These are phyloP conservation scores for Spirogloea muscicola DNA, from an alignment of 139 green algal species.

Conservation along the genomic window DNA sequence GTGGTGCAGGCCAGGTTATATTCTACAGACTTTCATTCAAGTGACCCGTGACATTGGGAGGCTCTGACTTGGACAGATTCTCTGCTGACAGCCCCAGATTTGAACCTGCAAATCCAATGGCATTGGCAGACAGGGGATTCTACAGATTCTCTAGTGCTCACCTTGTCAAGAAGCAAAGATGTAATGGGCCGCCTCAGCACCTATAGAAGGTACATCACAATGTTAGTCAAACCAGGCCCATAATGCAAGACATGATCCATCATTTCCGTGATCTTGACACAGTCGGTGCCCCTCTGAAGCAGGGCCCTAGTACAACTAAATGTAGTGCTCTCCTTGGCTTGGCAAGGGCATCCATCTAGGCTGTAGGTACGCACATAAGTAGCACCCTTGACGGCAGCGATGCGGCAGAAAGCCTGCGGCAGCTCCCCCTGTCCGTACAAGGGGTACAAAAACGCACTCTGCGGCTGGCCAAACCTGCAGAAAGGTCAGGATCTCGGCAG, in stretches of 20 bases:
- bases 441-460: conserved; percentile 18
- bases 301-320: too few relatives aligned
- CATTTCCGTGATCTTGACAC: too few relatives aligned
- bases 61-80: too few relatives aligned
- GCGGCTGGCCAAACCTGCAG: conserved; percentile 23
- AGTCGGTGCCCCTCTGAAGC: too few relatives aligned
- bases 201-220: not conserved
- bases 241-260: too few relatives aligned
- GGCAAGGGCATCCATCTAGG: too few relatives aligned
- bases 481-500: not conserved
- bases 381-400: conserved; percentile 36
- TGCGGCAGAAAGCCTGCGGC: conserved; percentile 47
- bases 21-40: too few relatives aligned
- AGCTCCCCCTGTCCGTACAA: conserved; percentile 43
- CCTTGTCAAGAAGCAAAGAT: not conserved
- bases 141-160: not conserved
- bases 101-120: not conserved
- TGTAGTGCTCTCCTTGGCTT: too few relatives aligned
- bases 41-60: too few relatives aligned
- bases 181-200: conserved; percentile 1
- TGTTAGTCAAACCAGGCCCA: not conserved
- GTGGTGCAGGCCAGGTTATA: too few relatives aligned
- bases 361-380: conserved; percentile 23
- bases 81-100: too few relatives aligned
- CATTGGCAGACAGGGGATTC: not conserved